phyloP scores from a whole-genome alignment of 2,329 filamentous ascomycete species.

The Calonectria naviculata region DNA sequence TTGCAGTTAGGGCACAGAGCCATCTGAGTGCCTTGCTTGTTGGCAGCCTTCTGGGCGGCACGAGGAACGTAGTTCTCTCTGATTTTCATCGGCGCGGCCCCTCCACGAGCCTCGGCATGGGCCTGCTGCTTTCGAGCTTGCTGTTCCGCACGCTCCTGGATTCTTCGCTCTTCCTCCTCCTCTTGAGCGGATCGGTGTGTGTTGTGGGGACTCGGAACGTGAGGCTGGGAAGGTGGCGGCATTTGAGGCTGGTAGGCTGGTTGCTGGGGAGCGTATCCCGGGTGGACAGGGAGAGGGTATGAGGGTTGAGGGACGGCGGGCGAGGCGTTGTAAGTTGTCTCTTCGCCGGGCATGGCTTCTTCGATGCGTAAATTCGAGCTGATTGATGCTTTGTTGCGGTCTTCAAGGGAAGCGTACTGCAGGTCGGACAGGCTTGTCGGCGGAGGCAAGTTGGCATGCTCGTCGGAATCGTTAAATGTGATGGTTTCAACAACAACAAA shows the following conservation, averaged over 20 bases:
- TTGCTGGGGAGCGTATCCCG: conserved; percentile 53
- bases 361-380: conserved; percentile 87
- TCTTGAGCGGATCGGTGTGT: conserved; percentile 57
- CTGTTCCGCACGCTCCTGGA: conserved; percentile 71
- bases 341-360: conserved; percentile 90
- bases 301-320: conserved; percentile 46
- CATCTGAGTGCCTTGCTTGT: conserved; percentile 72
- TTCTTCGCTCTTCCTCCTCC: conserved; percentile 72
- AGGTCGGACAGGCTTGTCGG: conserved; percentile 91
- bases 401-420: conserved; percentile 93
- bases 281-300: conserved; percentile 58
- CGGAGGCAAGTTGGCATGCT: conserved; percentile 85
- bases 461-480: conserved; percentile 89
- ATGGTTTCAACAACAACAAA: conserved; percentile 97
- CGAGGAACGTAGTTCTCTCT: conserved; percentile 92
- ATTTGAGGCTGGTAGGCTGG: conserved; percentile 46
- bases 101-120: conserved; percentile 79
- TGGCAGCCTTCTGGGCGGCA: conserved; percentile 78
- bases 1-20: conserved; percentile 93
- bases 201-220: conserved; percentile 37
- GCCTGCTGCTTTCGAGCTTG: conserved; percentile 77
- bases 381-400: conserved; percentile 92
- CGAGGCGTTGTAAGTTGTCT: conserved; percentile 67
- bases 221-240: conserved; percentile 53
- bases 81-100: conserved; percentile 83